phyloP scores from a whole-genome alignment of 2,329 filamentous ascomycete species.

The Claviceps quebecensis region DNA sequence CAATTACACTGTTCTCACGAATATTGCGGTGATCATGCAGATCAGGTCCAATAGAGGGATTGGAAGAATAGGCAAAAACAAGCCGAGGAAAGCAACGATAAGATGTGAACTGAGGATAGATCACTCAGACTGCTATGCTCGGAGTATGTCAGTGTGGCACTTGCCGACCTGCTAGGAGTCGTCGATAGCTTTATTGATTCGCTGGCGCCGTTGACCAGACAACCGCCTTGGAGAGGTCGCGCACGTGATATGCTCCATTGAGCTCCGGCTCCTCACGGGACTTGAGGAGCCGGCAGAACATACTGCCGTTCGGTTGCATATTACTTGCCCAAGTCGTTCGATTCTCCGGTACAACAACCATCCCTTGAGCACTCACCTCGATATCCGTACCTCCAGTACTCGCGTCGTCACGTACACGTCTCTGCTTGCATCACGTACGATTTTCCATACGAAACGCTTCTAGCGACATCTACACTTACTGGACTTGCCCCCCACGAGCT shows the following conservation, averaged over 20 bases:
- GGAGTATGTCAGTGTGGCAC: neutral
- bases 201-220: slow-evolving; percentile 8
- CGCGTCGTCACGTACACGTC: slow-evolving; percentile 1
- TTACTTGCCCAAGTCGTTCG: slow-evolving; percentile 13
- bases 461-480: slow-evolving; percentile 7
- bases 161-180: neutral
- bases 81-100: neutral
- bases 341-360: slow-evolving; percentile 11
- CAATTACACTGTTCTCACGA: neutral
- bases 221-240: neutral
- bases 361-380: slow-evolving; percentile 18
- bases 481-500: slow-evolving; percentile 11
- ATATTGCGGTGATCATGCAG: neutral
- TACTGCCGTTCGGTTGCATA: slow-evolving; percentile 14
- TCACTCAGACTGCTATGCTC: neutral
- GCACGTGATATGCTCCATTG: slow-evolving; percentile 14
- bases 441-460: neutral
- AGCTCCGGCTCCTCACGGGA: slow-evolving; percentile 1
- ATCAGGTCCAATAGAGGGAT: neutral
- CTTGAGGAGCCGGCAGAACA: slow-evolving; percentile 15
- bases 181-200: slow-evolving; percentile 2
- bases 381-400: slow-evolving; percentile 12
- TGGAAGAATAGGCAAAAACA: neutral
- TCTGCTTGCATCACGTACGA: slow-evolving; percentile 2
- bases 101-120: neutral